These are phyloP conservation scores for Cylindrotheca fusiformis DNA, from an alignment of 108 stramenopile species.

Conservation along the genomic window DNA sequence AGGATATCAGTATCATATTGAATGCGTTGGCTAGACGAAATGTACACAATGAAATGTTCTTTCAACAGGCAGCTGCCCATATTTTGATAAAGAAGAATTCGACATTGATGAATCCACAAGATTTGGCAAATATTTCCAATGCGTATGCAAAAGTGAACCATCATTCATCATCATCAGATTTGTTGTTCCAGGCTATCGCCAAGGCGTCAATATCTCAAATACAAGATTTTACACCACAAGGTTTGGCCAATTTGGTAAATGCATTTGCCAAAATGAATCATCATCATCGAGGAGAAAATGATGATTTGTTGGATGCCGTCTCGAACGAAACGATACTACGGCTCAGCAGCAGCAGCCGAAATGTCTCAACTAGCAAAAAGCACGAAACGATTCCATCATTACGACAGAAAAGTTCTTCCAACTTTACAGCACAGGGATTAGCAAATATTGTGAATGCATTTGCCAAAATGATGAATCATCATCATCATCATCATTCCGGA, in stretches of 20 bases:
- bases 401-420: too few species aligned
- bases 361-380: too few species aligned
- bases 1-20: not conserved
- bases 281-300: too few species aligned
- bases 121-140: not conserved
- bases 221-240: constrained; percentile 1
- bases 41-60: not conserved
- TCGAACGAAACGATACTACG: not conserved
- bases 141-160: not conserved
- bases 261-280: not conserved
- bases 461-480: not conserved
- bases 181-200: not conserved
- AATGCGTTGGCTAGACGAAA: not conserved
- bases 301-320: not conserved
- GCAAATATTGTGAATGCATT: not conserved
- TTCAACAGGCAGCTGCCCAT: not conserved
- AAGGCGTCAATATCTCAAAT: not conserved
- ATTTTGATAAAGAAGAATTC: not conserved
- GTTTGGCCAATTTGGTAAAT: not conserved
- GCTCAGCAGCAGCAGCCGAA: not conserved
- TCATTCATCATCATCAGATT: not conserved
- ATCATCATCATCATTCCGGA: not conserved
- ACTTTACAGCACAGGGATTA: not conserved
- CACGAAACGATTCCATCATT: too few species aligned
- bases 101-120: not conserved